Percentiles rank a stretch among this genome's conserved stretches.
Evolutionary conservation across 2,329 filamentous ascomycete species (phyloP).

Genomic region (Talaromyces sp.): DNA sequence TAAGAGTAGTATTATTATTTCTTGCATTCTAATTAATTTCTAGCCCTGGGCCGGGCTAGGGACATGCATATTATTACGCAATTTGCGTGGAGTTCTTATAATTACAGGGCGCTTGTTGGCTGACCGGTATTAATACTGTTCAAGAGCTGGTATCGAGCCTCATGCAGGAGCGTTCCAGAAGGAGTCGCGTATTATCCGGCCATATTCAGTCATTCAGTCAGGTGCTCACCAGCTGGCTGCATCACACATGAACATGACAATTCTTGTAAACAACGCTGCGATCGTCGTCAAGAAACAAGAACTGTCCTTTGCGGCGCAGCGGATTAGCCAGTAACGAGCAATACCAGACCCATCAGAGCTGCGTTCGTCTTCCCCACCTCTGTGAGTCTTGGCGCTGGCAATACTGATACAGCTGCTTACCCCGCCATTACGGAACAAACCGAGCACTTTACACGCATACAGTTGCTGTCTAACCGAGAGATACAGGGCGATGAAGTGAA

Average conservation of each 20-base stretch:
- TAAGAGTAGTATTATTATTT: background rate
- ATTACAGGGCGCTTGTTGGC: background rate
- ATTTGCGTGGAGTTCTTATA: background rate
- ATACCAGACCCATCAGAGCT: background rate
- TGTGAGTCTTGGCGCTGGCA: too few species aligned
- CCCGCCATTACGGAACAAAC: background rate
- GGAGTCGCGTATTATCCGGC: background rate
- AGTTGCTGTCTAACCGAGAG: too few species aligned
- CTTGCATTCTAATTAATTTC: background rate
- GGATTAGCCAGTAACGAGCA: background rate
- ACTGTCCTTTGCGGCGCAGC: background rate
- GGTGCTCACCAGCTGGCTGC: background rate
- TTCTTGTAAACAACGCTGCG: too few species aligned
- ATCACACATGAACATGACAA: background rate
- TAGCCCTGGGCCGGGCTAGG: background rate
- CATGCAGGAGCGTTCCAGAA: background rate
- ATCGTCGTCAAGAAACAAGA: too few species aligned
- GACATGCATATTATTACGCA: background rate
- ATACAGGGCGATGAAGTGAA: background rate
- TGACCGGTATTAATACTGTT: background rate
- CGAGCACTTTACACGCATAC: background rate
- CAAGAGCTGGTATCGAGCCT: background rate
- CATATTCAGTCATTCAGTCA: too few species aligned
- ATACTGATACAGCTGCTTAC: background rate
- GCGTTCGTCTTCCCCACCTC: background rate